Evolutionary conservation across 768 basidiomycete species (phyloP).

Genomic region (Auriculariales sp.): DNA sequence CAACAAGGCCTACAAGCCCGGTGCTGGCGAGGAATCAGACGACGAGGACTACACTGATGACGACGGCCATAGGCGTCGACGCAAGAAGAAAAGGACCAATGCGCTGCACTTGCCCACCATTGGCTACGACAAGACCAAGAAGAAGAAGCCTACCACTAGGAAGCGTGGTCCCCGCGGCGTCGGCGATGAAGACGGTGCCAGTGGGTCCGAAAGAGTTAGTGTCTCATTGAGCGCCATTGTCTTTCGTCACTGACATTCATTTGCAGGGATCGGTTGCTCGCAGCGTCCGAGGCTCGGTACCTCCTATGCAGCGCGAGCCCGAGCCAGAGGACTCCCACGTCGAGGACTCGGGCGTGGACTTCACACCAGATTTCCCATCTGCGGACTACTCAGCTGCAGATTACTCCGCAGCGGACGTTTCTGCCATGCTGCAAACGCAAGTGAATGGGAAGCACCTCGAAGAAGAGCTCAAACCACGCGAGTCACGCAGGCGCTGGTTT

Average conservation of each 20-base stretch:
- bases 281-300: conserved; percentile 2
- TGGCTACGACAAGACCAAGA: conserved; percentile 45
- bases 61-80: conserved; percentile 36
- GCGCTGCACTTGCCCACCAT: conserved; percentile 48
- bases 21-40: conserved; percentile 45
- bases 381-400: too few relatives aligned
- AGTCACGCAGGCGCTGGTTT: background rate
- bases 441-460: background rate
- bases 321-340: background rate
- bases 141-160: conserved; percentile 29
- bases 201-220: background rate
- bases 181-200: background rate
- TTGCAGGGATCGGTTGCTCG: conserved; percentile 1
- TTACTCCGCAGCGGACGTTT: too few relatives aligned
- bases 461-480: background rate
- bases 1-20: conserved; percentile 70
- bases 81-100: conserved; percentile 34
- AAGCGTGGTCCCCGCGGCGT: conserved; percentile 20
- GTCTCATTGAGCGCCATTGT: background rate
- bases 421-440: too few relatives aligned
- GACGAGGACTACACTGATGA: conserved; percentile 45
- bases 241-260: background rate
- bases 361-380: background rate
- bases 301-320: background rate
- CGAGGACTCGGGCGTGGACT: background rate